Evolutionary conservation across 2,329 filamentous ascomycete species (phyloP), one percentile per base, ranked within the genome.

Genomic region (Trichophyton benhamiae): DNA sequence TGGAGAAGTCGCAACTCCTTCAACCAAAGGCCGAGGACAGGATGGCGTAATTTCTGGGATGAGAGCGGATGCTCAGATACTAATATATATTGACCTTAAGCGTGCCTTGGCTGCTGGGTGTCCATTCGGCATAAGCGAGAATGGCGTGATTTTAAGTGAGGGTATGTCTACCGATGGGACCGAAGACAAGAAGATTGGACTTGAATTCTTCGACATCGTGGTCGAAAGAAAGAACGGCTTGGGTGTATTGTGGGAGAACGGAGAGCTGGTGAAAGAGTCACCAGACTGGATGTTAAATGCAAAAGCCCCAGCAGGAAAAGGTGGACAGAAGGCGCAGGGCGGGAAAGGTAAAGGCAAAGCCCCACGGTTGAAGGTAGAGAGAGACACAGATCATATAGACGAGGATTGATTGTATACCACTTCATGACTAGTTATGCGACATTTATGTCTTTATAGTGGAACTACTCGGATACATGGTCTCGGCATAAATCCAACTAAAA

Each of bases 51-150:
- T 92, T 25, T 90, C 86, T 44, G 91, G 91, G 0, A 95, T 95
- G 88, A 80, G 92, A 22, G 79, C 69, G 66, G 89, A 84, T 71
- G 87, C 88, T 4, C 87, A 94, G 74, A 75, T 95, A 46, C 70
- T 96, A 64, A 81, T 96, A 30, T 89, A 89, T 74, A 77, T 95
- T 61, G 85, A 96, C 74, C 75, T 95, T 30, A 75, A 78, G 72
- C 78, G 78, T 68, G 86, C 89, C 67, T 70, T 95, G 67, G 75
- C 75, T 48, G 84, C 75, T 0, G 79, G 79, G 0, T 75, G 90
- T 65, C 78, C 79, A 69, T 95, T 91, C 82, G 95, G 88, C 84
- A 72, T 83, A 64, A 90, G 87, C 70, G 87, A 88, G 67, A 92
- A 92, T 69, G 87, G 83, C 1, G 88, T 92, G 7, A 80, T 91